phyloP scores from a whole-genome alignment of 768 basidiomycete genomes.

The Xanthoconium purpureum region DNA sequence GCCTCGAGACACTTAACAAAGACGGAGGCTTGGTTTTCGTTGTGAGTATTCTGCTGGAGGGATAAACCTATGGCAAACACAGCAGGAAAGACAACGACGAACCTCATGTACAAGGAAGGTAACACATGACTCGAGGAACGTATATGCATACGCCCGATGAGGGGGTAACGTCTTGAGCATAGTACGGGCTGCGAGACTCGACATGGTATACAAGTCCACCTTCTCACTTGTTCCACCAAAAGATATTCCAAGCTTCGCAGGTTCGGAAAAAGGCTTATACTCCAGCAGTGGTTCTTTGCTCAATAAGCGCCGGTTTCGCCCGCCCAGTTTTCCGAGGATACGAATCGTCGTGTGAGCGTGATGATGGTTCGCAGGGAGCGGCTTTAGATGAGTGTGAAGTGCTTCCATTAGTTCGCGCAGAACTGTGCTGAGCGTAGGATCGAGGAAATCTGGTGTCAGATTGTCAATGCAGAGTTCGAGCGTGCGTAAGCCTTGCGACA shows the following conservation, averaged over 20 bases:
- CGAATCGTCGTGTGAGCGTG: slow-evolving; percentile 94
- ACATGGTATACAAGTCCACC: slow-evolving; percentile 65
- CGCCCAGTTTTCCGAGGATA: slow-evolving; percentile 94
- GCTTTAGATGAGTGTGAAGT: slow-evolving; percentile 85
- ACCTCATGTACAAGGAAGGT: slow-evolving; percentile 79
- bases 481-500: slow-evolving; percentile 93
- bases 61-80: slow-evolving; percentile 3
- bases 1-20: slow-evolving; percentile 72
- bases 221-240: slow-evolving; percentile 65
- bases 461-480: slow-evolving; percentile 99
- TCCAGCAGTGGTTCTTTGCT: slow-evolving; percentile 74
- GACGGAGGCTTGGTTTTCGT: slow-evolving; percentile 70
- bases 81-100: slow-evolving; percentile 5
- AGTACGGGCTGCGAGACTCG: slow-evolving; percentile 60
- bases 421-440: slow-evolving; percentile 91
- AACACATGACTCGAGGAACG: slow-evolving; percentile 67
- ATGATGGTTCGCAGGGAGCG: slow-evolving; percentile 82
- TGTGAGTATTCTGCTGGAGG: slow-evolving; percentile 56
- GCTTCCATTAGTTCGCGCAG: slow-evolving; percentile 93
- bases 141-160: slow-evolving; percentile 54
- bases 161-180: slow-evolving; percentile 47
- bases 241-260: slow-evolving; percentile 67
- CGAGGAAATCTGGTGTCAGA: slow-evolving; percentile 94
- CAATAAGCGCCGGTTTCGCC: slow-evolving; percentile 84
- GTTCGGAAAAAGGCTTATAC: slow-evolving; percentile 66